Evolutionary conservation across 1,139 yeast genomes (phyloP), one percentile per base, ranked within the genome.

Genomic region (Meyerozyma carpophila): DNA sequence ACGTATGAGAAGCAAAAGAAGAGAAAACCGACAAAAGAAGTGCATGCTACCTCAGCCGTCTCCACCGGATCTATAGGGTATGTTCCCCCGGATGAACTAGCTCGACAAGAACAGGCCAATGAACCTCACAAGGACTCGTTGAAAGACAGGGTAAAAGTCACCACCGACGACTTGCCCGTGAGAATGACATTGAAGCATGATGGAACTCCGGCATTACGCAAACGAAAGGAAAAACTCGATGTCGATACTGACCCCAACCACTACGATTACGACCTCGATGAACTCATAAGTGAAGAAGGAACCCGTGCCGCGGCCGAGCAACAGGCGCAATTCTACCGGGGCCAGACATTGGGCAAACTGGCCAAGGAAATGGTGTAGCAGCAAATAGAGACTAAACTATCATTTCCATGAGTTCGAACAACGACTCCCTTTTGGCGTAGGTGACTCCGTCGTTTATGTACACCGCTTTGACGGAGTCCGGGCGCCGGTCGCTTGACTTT

Each of bases 201-300:
- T 4, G 52, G 49, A n/a, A 40, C 44, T 7, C 41, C 49, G 11
- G 39, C 40, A 2, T 50, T 59, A 28, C 37, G 50, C 43, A 47
- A 41, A 42, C 47, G 51, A 45, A 60, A 59, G 41, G 74, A 66
- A 43, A 62, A 59, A 39, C 51, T 66, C 44, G 70, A 64, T 41
- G 50, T 61, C n/a, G 68, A 66, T 47, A 52, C 54, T 21, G 61
- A 68, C 47, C 73, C 74, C 4, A 61, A 66, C 53, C 53, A 50
- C 26, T 70, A 59, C 52, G 75, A 70, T 50, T 70, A 87, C 53
- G 82, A 81, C 43, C 68, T 89, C 47, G 91, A 90, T 57, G 61
- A 58, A 41, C 57, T 59, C 54, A 56, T 58, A 31, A 42, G 47
- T 13, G 63, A 59, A 20, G 63, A 59, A 40, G 51, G 49, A n/a